Base-by-base conservation (phyloP, 2,329 filamentous ascomycete species). In the Alternaria angustiovoidea region DNA sequence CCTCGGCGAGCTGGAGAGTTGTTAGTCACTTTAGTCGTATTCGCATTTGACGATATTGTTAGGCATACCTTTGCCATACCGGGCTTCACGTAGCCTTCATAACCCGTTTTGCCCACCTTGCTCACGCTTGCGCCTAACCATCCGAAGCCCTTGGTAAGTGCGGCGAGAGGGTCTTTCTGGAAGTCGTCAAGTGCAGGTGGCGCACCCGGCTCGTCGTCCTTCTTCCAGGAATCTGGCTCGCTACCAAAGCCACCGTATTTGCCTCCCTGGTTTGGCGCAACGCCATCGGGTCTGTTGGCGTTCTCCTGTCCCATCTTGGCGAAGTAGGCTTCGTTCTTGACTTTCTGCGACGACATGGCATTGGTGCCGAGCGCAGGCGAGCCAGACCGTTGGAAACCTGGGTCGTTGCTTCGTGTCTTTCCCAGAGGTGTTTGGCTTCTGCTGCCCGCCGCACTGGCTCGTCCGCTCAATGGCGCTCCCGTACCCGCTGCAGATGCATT, bases 161-260 rank as follows among this genome's bases (percentile, higher is more conserved):
- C 93, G 1, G 88, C 94, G 64, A 98, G 84, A 0, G 95, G 94
- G 76, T 99, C 95, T 75, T 89, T 91, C 79, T 97, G 93, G 74
- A 98, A 87, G 55, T 98, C 94, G 55, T 95, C 90, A n/a, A 95
- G 82, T 12, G 88, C 88, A 0, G 91, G 91, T 26, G 91, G 80
- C 11, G 78, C 79, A 12, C 81, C 80, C 16, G 51, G 78, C 42
- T 77, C 78, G 34, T 78, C 78, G 54, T 72, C 76, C 66, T 67
- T 79, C 70, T 66, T 83, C 79, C 52, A 78, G 18, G 87, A 83
- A 54, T 83, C 84, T 26, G 91, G 87, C 51, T 89, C 88, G 75
- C 90, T 96, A 36, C 95, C 95, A 78, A 99, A 99, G 0, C 95
- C 95, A 11, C 83, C 86, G 75, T 93, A 99, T 79, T 96, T 97